phyloP scores from a whole-genome alignment of 169 alveolate species.

The Cryptosporidium bovis region DNA sequence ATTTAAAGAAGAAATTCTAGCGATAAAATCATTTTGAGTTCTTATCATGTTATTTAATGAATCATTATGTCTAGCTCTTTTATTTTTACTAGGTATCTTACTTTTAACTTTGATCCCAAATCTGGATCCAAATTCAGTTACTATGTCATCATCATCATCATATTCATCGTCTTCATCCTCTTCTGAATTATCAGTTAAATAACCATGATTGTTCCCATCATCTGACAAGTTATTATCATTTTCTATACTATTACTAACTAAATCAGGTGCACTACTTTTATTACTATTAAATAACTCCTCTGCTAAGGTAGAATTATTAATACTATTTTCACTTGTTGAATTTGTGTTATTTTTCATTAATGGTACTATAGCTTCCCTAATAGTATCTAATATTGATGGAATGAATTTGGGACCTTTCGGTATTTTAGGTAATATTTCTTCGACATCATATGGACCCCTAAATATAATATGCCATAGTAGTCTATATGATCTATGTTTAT shows the following conservation, averaged over 20 bases:
- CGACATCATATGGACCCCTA: slow-evolving; percentile 52
- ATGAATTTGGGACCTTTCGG: slow-evolving; percentile 45
- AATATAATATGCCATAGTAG: slow-evolving; percentile 46
- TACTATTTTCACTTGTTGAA: slow-evolving; percentile 3
- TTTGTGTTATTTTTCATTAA: slow-evolving; percentile 34
- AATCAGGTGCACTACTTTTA: not conserved
- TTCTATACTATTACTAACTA: not conserved
- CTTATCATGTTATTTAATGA: not conserved
- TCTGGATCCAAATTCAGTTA: slow-evolving; percentile 3
- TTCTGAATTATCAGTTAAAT: not conserved
- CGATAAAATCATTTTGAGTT: slow-evolving; percentile 36
- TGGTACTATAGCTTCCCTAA: slow-evolving; percentile 48
- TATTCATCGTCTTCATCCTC: not conserved
- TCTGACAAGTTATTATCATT: not conserved
- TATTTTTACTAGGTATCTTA: not conserved
- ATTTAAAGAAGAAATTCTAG: slow-evolving; percentile 28
- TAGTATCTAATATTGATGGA: slow-evolving; percentile 61
- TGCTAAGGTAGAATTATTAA: not conserved
- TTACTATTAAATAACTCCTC: not conserved
- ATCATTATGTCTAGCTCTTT: slow-evolving; percentile 31
- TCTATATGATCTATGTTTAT: slow-evolving; percentile 48
- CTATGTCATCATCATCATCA: not conserved
- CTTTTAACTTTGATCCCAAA: not conserved
- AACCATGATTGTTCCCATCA: slow-evolving; percentile 1
- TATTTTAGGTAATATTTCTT: slow-evolving; percentile 41